Evolutionary conservation across 768 basidiomycete species (phyloP).

Genomic region (Tulasnella sp.): DNA sequence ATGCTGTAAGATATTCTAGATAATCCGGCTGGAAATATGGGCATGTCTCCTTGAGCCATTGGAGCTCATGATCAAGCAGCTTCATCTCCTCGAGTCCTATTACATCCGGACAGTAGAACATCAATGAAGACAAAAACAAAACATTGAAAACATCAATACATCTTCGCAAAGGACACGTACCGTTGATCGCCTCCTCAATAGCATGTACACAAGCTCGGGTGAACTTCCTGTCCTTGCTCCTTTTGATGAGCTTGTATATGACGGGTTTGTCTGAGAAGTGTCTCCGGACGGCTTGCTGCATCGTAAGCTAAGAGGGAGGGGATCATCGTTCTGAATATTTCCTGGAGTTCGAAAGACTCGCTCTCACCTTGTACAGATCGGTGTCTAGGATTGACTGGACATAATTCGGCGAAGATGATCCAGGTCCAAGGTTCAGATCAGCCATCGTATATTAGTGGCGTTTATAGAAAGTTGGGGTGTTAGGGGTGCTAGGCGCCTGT

Average conservation of each 20-base stretch:
- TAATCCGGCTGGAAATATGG: slow-evolving; percentile 65
- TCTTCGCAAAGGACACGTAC: slow-evolving; percentile 31
- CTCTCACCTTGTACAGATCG: slow-evolving; percentile 85
- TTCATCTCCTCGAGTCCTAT: slow-evolving; percentile 58
- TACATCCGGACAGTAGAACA: background rate
- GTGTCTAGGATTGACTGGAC: slow-evolving; percentile 69
- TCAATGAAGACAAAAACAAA: background rate
- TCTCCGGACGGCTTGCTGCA: slow-evolving; percentile 83
- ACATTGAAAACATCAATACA: background rate
- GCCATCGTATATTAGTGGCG: too few relatives aligned
- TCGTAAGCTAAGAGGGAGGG: slow-evolving; percentile 83
- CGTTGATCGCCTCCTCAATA: slow-evolving; percentile 43
- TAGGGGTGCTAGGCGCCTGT: too few relatives aligned
- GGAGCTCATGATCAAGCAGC: slow-evolving; percentile 48
- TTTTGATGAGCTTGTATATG: slow-evolving; percentile 72
- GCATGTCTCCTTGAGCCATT: slow-evolving; percentile 56
- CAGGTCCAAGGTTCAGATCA: too few relatives aligned
- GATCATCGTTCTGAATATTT: background rate
- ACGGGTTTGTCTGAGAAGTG: slow-evolving; percentile 64
- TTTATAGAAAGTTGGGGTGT: too few relatives aligned
- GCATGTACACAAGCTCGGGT: slow-evolving; percentile 50
- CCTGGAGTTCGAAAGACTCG: slow-evolving; percentile 9
- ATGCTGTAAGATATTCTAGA: slow-evolving; percentile 60
- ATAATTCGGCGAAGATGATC: background rate
- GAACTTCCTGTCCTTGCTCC: slow-evolving; percentile 54